Conservation (phyloP, 495 filamentous ascomycete species). For the Hyaloscypha variabilis region DNA sequence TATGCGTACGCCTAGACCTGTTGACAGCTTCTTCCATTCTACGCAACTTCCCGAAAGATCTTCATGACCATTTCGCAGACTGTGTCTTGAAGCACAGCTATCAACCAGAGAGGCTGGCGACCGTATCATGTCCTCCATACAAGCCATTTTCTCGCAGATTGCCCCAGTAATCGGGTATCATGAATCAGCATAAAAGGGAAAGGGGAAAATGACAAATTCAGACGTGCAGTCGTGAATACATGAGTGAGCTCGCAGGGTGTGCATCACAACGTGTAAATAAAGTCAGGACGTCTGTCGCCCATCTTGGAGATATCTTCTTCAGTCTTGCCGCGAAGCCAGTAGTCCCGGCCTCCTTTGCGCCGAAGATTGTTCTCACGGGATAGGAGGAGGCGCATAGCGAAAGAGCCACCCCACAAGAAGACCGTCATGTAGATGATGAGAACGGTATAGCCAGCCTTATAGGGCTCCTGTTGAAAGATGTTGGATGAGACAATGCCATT, state of each 20-base stretch:
- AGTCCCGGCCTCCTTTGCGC: constrained; percentile 65
- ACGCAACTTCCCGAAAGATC: too few species aligned
- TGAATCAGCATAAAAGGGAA: too few species aligned
- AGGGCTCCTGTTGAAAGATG: constrained; percentile 54
- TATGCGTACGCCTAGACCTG: too few species aligned
- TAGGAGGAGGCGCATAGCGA: constrained; percentile 69
- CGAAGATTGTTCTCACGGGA: constrained; percentile 65
- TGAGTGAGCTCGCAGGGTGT: not conserved
- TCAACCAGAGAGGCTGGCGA: too few species aligned
- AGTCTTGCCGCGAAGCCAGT: constrained; percentile 62
- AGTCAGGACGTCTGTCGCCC: constrained; percentile 78
- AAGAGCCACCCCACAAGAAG: constrained; percentile 52
- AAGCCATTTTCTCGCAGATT: too few species aligned
- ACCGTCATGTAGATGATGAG: constrained; percentile 53
- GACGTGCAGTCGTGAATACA: too few species aligned
- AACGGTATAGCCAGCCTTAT: constrained; percentile 46
- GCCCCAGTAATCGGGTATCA: too few species aligned
- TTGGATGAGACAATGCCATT: constrained; percentile 85
- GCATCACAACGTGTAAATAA: constrained; percentile 69
- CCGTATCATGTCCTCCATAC: too few species aligned
- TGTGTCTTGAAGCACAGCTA: too few species aligned
- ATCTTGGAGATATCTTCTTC: constrained; percentile 64
- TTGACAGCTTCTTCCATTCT: too few species aligned
- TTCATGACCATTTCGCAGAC: too few species aligned
- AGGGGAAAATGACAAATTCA: too few species aligned